Conservation (phyloP, 192 early-diverging fungal species). For the Chytriomyces confervae region DNA sequence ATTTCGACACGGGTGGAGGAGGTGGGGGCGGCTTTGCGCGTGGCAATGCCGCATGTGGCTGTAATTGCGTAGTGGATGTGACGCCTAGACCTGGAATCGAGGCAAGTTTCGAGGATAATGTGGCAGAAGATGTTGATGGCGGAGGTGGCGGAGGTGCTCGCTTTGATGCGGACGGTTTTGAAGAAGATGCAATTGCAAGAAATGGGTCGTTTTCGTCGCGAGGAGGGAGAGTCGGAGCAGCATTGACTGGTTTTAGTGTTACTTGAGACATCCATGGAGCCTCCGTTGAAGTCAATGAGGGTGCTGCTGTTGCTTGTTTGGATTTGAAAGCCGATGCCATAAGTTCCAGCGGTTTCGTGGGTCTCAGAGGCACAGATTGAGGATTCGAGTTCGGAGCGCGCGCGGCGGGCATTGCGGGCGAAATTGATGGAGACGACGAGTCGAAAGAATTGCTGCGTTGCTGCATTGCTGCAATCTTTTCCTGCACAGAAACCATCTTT, state of each 20-base stretch:
- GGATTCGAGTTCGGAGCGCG: no score
- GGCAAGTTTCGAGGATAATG: conserved; percentile 2
- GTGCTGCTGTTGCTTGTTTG: neutral
- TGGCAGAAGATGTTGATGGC: neutral
- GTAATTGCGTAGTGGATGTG: neutral
- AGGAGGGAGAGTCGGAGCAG: conserved; percentile 7
- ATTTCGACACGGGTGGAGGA: neutral
- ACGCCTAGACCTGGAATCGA: conserved; percentile 10
- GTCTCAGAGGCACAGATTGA: neutral
- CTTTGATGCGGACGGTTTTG: neutral
- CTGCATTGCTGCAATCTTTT: neutral
- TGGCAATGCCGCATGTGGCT: neutral
- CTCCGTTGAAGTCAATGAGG: neutral
- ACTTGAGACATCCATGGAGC: conserved; percentile 17
- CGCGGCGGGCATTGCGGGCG: no score
- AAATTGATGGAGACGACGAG: no score
- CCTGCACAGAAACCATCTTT: neutral
- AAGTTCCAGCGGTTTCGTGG: conserved; percentile 10
- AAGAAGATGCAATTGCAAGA: neutral
- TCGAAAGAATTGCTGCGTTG: no score
- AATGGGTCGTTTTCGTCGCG: conserved; percentile 8
- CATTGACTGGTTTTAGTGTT: neutral
- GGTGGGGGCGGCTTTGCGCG: conserved; percentile 9
- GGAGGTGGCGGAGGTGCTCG: conserved; percentile 25
- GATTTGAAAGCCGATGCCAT: neutral